Evolutionary conservation across 495 filamentous ascomycete genomes (phyloP).

Genomic region (Penicillium salamii): DNA sequence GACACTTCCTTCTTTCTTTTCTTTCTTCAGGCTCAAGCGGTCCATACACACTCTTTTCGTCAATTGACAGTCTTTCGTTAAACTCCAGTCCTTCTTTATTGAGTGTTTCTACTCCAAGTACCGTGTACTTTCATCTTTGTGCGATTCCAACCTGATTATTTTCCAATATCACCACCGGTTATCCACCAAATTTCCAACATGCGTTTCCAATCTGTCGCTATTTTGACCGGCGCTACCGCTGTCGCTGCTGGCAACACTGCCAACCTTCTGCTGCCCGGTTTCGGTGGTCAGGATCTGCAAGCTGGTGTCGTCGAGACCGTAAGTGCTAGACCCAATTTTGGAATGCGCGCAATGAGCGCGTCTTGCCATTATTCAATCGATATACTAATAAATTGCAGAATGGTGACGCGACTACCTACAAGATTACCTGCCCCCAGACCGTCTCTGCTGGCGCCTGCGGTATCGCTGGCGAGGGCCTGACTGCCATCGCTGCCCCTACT

Average conservation of each 20-base stretch:
- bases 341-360: not conserved
- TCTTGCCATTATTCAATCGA: not conserved
- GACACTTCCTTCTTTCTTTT: conserved; percentile 7
- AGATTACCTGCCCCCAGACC: conserved; percentile 24
- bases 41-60: conserved; percentile 13
- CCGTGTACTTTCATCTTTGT: conserved; percentile 15
- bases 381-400: conserved; percentile 6
- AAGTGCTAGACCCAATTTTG: conserved; percentile 5
- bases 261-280: conserved; percentile 30
- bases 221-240: conserved; percentile 27
- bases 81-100: conserved; percentile 32
- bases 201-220: conserved; percentile 27
- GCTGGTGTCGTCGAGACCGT: conserved; percentile 26
- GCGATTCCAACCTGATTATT: conserved; percentile 21
- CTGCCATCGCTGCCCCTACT: conserved; percentile 24
- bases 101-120: conserved; percentile 19
- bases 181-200: conserved; percentile 18
- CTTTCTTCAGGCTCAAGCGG: conserved; percentile 6
- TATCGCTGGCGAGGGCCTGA: conserved; percentile 24
- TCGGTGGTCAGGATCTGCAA: conserved; percentile 20
- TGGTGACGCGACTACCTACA: conserved; percentile 28
- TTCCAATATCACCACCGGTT: conserved; percentile 6
- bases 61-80: conserved; percentile 19
- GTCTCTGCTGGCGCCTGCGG: conserved; percentile 18
- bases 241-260: conserved; percentile 30